Conservation (phyloP, 805 yeast species). For the Starmerella lactis-condensi region DNA sequence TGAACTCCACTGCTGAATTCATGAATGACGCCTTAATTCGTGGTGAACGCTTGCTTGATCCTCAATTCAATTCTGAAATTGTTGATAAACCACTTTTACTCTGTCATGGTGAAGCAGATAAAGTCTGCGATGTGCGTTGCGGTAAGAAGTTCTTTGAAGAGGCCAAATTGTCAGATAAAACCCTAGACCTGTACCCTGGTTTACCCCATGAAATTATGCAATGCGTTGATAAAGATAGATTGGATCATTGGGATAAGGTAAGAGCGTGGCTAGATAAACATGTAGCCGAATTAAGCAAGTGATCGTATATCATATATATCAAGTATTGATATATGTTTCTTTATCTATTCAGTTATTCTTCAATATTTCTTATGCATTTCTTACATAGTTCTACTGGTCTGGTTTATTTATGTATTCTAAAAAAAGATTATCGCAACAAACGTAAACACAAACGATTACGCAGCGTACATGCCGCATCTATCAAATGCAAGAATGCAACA, state of each 20-base stretch:
- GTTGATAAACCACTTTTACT: constrained; percentile 23
- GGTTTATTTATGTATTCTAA: no score
- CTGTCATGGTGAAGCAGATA: constrained; percentile 25
- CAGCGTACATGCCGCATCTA: no score
- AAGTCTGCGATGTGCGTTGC: constrained; percentile 13
- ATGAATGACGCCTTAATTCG: constrained; percentile 23
- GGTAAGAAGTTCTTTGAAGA: constrained; percentile 8
- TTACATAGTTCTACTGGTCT: no score
- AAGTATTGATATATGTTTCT: no score
- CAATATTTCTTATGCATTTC: no score
- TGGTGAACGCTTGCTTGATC: constrained; percentile 20
- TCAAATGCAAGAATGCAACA: no score
- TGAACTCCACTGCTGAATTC: constrained; percentile 19
- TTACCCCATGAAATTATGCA: constrained; percentile 17
- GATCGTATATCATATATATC: no score
- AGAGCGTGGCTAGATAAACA: constrained; percentile 14
- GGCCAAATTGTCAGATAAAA: constrained; percentile 13
- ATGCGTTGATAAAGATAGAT: constrained; percentile 8
- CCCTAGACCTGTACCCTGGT: constrained; percentile 11
- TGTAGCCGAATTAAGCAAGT: neutral
- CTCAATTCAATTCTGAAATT: constrained; percentile 17
- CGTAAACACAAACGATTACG: no score
- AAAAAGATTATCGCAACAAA: no score
- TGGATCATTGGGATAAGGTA: constrained; percentile 9
- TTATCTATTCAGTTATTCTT: no score